These are phyloP conservation scores for Fusarium decemcellulare DNA, from an alignment of 2,329 filamentous ascomycete species.

Conservation along the genomic window DNA sequence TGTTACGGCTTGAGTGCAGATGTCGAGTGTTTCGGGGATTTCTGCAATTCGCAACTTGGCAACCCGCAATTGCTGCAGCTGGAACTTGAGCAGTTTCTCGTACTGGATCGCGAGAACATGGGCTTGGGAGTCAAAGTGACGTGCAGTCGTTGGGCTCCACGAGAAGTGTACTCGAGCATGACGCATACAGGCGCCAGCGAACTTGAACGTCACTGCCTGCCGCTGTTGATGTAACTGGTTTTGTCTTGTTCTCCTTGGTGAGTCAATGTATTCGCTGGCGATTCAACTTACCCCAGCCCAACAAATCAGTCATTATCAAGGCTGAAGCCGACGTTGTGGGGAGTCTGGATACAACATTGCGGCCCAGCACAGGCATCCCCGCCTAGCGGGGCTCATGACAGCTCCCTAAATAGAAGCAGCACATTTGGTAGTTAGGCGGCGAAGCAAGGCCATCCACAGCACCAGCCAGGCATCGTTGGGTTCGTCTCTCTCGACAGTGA, in stretches of 20 bases:
- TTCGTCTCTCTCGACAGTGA: constrained; percentile 11
- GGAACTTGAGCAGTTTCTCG: not conserved
- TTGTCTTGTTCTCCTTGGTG: constrained; percentile 11
- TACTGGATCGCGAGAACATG: not conserved
- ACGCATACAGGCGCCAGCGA: too few species aligned
- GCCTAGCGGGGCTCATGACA: constrained; percentile 23
- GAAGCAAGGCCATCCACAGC: constrained; percentile 26
- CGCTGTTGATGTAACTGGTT: constrained; percentile 21
- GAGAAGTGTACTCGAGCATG: not conserved
- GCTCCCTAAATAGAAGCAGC: constrained; percentile 43
- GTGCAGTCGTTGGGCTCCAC: constrained; percentile 7
- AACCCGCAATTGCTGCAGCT: constrained; percentile 9
- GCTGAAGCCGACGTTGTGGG: constrained; percentile 31
- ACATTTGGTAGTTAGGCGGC: constrained; percentile 22
- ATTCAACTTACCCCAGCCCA: constrained; percentile 8
- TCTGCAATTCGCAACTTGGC: constrained; percentile 16
- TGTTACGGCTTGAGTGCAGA: constrained; percentile 13
- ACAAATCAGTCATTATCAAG: constrained; percentile 22
- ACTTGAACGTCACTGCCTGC: not conserved
- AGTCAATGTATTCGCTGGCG: constrained; percentile 23
- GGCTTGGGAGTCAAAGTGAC: not conserved
- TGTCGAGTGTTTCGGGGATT: constrained; percentile 8
- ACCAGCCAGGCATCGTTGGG: constrained; percentile 26
- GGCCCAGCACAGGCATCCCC: constrained; percentile 18
- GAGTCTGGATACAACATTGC: constrained; percentile 14